Base-by-base conservation (phyloP, 768 basidiomycete species). In the Fomitopsis pulvina region DNA sequence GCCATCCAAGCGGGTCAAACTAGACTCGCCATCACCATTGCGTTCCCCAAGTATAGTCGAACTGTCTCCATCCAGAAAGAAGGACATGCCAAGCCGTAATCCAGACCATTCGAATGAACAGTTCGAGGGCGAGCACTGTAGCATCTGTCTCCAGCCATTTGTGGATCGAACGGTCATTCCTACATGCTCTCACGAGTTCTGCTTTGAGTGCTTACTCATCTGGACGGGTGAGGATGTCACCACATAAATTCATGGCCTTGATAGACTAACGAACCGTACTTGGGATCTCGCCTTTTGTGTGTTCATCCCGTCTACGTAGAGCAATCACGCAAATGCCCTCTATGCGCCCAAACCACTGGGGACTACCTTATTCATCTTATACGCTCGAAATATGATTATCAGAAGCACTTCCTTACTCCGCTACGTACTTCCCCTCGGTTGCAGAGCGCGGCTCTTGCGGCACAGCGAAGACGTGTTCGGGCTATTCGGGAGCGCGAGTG, bases 141-240 rank as follows among this genome's bases (percentile, higher is more conserved):
- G 85, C 51, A 95, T 97, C 28, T 97, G 93, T 59, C 71, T 97
- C 21, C 89, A 94, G 58, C 52, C 69, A 10, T 71, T 93, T 45
- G 70, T 75, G 12, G 91, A 96, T 68, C 72, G 87, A 40, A 87
- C 92, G 0, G 76, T 94, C 32, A 72, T 95, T 22, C 89, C 92
- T 1, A 75, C 72, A 7, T 96, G 93, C 65, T 87, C 89, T 1
- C 93, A 97, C 71, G 87, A 89, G 60, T 94, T 94, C 61, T 97
- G 93, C 60, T 95, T 95, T 56, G 87, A 90, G 49, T 97, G 93
- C 63, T 74, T 96, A 21, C 70, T 86, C 41, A 68, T 92, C 1
- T 95, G 92, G 93, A 78, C 87, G 47, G 84, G 88, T 88, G 52
- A 56, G 77, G 68, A n/a, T 20, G 20, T n/a, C n/a, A 24, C 18